These are phyloP conservation scores for Kandelia obovata DNA, from an alignment of 345 rosid genomes.

Conservation along the genomic window DNA sequence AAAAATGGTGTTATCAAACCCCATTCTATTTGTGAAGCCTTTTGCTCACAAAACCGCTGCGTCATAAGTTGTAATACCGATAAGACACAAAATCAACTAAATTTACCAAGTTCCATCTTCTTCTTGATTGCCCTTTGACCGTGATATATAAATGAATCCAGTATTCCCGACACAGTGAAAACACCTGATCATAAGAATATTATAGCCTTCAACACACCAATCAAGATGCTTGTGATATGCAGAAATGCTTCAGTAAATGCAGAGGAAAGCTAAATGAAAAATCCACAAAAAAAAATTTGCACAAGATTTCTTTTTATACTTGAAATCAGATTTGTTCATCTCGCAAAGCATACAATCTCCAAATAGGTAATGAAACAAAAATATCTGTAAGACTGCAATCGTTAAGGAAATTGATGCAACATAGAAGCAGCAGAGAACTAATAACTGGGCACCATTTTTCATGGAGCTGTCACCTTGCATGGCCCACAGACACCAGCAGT, in stretches of 20 bases:
- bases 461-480: too few relatives aligned
- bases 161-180: slow-evolving; percentile 87
- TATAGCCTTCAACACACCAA: slow-evolving; percentile 6
- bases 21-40: background rate
- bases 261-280: too few relatives aligned
- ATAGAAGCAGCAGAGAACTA: too few relatives aligned
- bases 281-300: too few relatives aligned
- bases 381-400: too few relatives aligned
- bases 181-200: slow-evolving; percentile 47
- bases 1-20: background rate
- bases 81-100: slow-evolving; percentile 40
- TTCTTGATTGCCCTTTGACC: slow-evolving; percentile 95
- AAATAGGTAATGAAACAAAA: too few relatives aligned
- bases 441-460: too few relatives aligned
- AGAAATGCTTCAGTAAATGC: background rate
- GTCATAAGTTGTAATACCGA: background rate
- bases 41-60: background rate
- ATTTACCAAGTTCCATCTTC: slow-evolving; percentile 94
- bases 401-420: too few relatives aligned
- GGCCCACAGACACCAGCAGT: too few relatives aligned
- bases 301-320: too few relatives aligned
- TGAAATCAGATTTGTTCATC: too few relatives aligned
- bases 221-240: background rate
- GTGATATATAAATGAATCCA: slow-evolving; percentile 85
- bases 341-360: too few relatives aligned